Evolutionary conservation across 148 eudicot genomes (phyloP).

Genomic region (Amaranthus palmeri): DNA sequence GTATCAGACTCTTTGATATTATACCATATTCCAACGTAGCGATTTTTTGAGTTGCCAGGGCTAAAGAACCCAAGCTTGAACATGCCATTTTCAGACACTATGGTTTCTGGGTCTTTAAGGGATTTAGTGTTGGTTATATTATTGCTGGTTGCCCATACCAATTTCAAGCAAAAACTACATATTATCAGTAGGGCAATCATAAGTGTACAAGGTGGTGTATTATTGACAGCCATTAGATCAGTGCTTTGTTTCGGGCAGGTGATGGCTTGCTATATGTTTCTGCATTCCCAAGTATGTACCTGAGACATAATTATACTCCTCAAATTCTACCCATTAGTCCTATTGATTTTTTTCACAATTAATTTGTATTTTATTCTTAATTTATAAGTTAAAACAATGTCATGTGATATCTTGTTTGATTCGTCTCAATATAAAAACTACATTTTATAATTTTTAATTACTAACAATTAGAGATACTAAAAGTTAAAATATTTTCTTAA

Average conservation of each 20-base stretch:
- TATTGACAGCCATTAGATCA: slow-evolving; percentile 1
- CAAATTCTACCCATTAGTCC: not conserved
- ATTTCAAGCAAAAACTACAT: not conserved
- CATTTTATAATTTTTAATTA: too few species aligned
- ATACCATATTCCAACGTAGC: slow-evolving; percentile 34
- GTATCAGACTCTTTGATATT: slow-evolving; percentile 11
- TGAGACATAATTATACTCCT: not conserved
- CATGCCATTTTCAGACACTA: slow-evolving; percentile 19
- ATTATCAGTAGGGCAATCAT: not conserved
- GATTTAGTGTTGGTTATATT: slow-evolving; percentile 13
- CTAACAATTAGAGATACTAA: too few species aligned
- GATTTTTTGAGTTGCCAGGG: slow-evolving; percentile 10
- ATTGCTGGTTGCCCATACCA: slow-evolving; percentile 4
- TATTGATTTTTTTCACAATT: not conserved
- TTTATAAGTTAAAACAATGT: too few species aligned
- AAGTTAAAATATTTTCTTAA: too few species aligned
- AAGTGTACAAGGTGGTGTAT: not conserved
- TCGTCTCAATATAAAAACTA: too few species aligned
- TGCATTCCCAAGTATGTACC: not conserved
- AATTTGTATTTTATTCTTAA: too few species aligned
- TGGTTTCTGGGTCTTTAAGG: slow-evolving; percentile 17
- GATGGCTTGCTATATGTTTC: too few species aligned
- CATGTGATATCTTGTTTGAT: too few species aligned
- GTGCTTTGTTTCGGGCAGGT: not conserved
- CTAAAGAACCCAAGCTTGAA: slow-evolving; percentile 30